Evolutionary conservation across 2,329 filamentous ascomycete species (phyloP), one percentile per base, ranked within the genome.

Genomic region (Apiospora saccharicola): DNA sequence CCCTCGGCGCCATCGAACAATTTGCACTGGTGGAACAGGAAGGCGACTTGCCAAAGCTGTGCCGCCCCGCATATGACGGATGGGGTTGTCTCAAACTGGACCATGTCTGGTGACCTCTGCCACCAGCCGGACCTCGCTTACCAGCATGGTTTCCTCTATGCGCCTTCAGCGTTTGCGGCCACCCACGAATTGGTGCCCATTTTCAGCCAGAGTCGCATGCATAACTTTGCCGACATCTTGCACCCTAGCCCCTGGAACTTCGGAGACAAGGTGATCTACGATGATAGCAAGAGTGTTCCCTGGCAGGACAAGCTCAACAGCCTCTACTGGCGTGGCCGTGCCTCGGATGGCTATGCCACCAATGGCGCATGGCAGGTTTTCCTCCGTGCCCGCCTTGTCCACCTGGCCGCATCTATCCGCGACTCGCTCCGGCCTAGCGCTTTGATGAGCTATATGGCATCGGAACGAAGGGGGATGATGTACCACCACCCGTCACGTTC

Each of bases 311-410:
- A 90, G 76, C 71, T 78, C 8, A 85, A 89, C 68, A 81, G 78
- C 34, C 78, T 89, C 51, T 86, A 88, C 73, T 90, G 88, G 89
- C 85, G 88, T 2, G 88, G 88, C 8, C 83, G 85, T 24, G 85
- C 85, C 3, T 86, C 86, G 16, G 87, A 87, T 30, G 87, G 87
- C 0, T 83, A 83, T 67, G 83, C 86, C n/a, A 75, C 83, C 77
- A 61, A 82, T 81, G 73, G 87, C 5, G 87, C 85, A 44, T 92
- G 90, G 90, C 85, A 84, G 24, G 85, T 85, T 0, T 90, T 91
- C 74, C 85, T 91, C 46, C 85, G 90, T 7, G 90, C 91, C 71
- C 86, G 90, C 13, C 88, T 92, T 73, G 84, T 91, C 10, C 81
- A 85, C 61, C 85, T 89, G 82, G 79, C 88, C 34, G 89, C 89